Percentiles rank a stretch among this genome's conserved stretches.
Evolutionary conservation across 2,329 filamentous ascomycete species (phyloP).

Genomic region (Aspergillus neoniger): DNA sequence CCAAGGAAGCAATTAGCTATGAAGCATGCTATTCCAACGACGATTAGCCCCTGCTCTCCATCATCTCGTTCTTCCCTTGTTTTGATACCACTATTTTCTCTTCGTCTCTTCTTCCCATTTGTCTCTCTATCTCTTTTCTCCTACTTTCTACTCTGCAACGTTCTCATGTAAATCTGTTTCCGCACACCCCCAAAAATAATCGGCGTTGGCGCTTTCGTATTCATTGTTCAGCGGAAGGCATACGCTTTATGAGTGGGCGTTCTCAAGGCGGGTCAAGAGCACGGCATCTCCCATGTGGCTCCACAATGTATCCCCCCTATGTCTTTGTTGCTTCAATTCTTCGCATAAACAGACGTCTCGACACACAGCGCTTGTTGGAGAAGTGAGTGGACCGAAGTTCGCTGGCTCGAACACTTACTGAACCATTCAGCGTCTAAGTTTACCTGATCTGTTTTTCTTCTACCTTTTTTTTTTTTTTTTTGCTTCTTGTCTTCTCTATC

Average conservation of each 20-base stretch:
- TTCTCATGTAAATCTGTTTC: background rate
- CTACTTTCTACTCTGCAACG: background rate
- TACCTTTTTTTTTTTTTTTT: background rate
- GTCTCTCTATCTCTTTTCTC: too few species aligned
- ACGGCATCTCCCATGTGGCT: background rate
- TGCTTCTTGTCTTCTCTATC: constrained; percentile 2
- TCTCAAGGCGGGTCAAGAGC: background rate
- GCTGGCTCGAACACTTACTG: background rate
- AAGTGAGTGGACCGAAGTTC: background rate
- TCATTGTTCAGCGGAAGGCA: constrained; percentile 1
- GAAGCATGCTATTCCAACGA: constrained; percentile 8
- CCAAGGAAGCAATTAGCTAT: constrained; percentile 30
- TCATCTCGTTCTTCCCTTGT: constrained; percentile 19
- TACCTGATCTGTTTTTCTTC: constrained; percentile 3
- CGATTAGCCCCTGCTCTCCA: background rate
- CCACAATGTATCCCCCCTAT: background rate
- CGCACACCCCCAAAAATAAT: background rate
- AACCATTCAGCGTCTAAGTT: background rate
- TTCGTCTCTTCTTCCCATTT: constrained; percentile 2
- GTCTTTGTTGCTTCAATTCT: background rate
- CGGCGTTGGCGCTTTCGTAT: constrained; percentile 8
- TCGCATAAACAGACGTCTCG: background rate
- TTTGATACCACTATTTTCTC: constrained; percentile 22
- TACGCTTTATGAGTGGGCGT: background rate
- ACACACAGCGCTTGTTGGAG: background rate